phyloP scores from a whole-genome alignment of 192 early-diverging fungal species.

The Endogone sp. region DNA sequence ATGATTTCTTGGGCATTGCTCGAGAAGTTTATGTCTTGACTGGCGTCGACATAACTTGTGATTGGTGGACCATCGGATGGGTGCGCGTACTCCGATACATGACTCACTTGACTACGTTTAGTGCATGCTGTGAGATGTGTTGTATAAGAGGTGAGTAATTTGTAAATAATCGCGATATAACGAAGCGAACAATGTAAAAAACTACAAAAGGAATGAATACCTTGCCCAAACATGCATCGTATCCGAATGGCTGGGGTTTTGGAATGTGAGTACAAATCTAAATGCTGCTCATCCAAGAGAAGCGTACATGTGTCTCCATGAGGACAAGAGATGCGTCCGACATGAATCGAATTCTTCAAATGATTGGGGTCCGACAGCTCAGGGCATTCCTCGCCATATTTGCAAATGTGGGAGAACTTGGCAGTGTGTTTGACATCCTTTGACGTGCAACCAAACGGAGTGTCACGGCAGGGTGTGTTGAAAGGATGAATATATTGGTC shows the following conservation, averaged over 20 bases:
- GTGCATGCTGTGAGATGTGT: not conserved
- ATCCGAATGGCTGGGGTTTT: not conserved
- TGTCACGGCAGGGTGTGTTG: not conserved
- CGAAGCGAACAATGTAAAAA: not conserved
- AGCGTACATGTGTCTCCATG: not conserved
- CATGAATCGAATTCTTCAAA: not conserved
- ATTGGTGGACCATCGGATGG: not conserved
- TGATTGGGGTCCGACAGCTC: not conserved
- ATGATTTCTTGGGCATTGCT: not conserved
- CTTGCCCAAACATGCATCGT: not conserved
- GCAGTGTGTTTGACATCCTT: not conserved
- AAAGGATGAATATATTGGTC: not conserved
- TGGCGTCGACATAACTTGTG: not conserved
- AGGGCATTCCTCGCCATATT: not conserved
- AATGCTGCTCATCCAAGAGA: not conserved
- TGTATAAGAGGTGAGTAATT: not conserved
- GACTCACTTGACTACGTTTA: not conserved
- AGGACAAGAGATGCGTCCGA: not conserved
- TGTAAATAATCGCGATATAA: no score
- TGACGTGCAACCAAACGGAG: not conserved
- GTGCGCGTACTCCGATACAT: not conserved
- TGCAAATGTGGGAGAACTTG: not conserved
- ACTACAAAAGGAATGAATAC: not conserved
- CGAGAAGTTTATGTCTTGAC: not conserved
- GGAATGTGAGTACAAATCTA: not conserved